Percentiles rank a stretch among this genome's conserved stretches.
These are phyloP conservation scores for Venustampulla echinocandica DNA, from an alignment of 495 filamentous ascomycete species.

Conservation along the genomic window DNA sequence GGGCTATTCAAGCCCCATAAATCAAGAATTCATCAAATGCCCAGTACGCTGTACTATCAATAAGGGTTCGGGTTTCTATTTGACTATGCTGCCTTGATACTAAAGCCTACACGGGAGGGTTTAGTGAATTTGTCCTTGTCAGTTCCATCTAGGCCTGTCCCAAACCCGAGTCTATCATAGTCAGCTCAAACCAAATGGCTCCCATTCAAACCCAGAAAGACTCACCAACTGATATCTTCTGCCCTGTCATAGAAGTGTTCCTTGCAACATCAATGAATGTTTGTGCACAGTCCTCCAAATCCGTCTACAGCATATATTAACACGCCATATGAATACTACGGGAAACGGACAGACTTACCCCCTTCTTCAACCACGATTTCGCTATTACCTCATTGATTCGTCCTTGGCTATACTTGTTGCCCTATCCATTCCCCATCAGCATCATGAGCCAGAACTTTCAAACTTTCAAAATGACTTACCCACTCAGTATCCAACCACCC, in stretches of 20 bases:
- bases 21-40: no score
- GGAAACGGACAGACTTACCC: constrained; percentile 24
- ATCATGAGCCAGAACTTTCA: constrained; percentile 4
- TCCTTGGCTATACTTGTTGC: constrained; percentile 36
- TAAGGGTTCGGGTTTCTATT: no score
- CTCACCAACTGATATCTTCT: constrained; percentile 43
- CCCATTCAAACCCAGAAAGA: no score
- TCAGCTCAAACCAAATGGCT: no score
- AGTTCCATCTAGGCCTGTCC: no score
- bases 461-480: constrained; percentile 32
- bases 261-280: constrained; percentile 43
- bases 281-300: constrained; percentile 48
- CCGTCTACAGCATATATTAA: constrained; percentile 27
- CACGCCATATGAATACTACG: constrained; percentile 6
- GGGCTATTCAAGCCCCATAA: no score
- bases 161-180: no score
- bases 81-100: no score
- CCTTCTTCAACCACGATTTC: constrained; percentile 34
- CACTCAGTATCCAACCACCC: constrained; percentile 66
- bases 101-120: no score
- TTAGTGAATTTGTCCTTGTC: no score
- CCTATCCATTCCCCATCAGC: constrained; percentile 28
- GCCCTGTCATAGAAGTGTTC: constrained; percentile 51
- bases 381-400: constrained; percentile 30
- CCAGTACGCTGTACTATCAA: no score